Percentiles rank a stretch among this genome's conserved stretches.
Evolutionary conservation across 371 early-diverging fungal species (phyloP).

Genomic region (Rhizopus sp.): DNA sequence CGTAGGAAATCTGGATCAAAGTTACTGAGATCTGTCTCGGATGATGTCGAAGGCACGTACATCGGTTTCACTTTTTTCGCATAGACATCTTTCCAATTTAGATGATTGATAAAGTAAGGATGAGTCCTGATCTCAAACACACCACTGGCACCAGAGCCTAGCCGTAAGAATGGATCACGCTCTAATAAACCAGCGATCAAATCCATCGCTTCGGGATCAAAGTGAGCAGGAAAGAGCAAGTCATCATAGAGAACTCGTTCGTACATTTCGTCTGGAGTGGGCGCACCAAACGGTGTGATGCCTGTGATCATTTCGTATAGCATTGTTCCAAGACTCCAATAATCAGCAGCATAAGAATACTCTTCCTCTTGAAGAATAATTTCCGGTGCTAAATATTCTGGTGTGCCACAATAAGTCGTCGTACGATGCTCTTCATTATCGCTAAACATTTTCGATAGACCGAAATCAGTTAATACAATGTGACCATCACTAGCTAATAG

Average conservation of each 20-base stretch:
- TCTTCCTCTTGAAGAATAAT: constrained; percentile 71
- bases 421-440: constrained; percentile 64
- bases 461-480: constrained; percentile 75
- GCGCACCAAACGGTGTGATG: constrained; percentile 73
- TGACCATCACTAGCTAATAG: constrained; percentile 70
- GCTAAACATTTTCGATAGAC: constrained; percentile 66
- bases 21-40: constrained; percentile 58
- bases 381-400: constrained; percentile 92
- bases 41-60: constrained; percentile 49
- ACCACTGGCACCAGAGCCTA: constrained; percentile 60
- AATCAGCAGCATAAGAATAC: constrained; percentile 91
- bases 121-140: constrained; percentile 68
- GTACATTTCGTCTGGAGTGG: constrained; percentile 76
- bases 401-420: constrained; percentile 93
- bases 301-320: constrained; percentile 84
- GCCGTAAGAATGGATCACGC: constrained; percentile 62
- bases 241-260: constrained; percentile 72
- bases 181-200: constrained; percentile 66
- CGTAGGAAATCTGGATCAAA: constrained; percentile 60
- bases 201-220: constrained; percentile 50
- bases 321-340: constrained; percentile 97
- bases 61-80: constrained; percentile 66
- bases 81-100: constrained; percentile 76
- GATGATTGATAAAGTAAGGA: constrained; percentile 59
- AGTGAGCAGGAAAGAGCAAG: constrained; percentile 65